phyloP scores from a whole-genome alignment of 331 rosid genomes.

The Pyrus hybrid region DNA sequence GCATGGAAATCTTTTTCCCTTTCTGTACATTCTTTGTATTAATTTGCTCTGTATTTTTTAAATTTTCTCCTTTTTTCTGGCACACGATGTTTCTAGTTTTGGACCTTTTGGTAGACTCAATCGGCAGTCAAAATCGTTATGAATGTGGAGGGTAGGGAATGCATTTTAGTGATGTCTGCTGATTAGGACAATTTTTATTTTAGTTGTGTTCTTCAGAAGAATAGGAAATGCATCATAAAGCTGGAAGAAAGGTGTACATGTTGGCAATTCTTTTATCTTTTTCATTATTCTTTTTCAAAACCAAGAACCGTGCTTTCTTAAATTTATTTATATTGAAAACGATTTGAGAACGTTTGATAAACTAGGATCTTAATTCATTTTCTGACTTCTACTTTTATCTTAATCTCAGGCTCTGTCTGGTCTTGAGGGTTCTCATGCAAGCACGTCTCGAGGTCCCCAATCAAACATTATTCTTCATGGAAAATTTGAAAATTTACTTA shows the following conservation, averaged over 20 bases:
- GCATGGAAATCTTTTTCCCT: background rate
- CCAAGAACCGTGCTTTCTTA: background rate
- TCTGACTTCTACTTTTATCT: constrained; percentile 2
- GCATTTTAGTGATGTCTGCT: background rate
- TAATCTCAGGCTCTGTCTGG: constrained; percentile 47
- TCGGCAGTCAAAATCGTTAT: background rate
- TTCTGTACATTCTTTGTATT: background rate
- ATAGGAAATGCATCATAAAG: background rate
- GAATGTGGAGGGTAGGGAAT: background rate
- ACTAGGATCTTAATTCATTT: background rate
- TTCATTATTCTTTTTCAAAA: background rate
- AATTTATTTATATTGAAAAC: background rate
- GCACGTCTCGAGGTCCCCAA: constrained; percentile 3
- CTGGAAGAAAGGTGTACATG: background rate
- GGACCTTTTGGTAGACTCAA: background rate
- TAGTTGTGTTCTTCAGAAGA: background rate
- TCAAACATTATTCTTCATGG: background rate
- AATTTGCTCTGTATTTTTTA: background rate
- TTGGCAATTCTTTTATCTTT: background rate
- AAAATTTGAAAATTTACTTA: background rate
- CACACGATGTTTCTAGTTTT: background rate
- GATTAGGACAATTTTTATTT: background rate
- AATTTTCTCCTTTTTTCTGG: background rate
- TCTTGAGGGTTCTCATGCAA: constrained; percentile 31
- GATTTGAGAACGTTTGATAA: background rate